Base-by-base conservation (phyloP, 208 protist genomes). In the Crithidia fasciculata region DNA sequence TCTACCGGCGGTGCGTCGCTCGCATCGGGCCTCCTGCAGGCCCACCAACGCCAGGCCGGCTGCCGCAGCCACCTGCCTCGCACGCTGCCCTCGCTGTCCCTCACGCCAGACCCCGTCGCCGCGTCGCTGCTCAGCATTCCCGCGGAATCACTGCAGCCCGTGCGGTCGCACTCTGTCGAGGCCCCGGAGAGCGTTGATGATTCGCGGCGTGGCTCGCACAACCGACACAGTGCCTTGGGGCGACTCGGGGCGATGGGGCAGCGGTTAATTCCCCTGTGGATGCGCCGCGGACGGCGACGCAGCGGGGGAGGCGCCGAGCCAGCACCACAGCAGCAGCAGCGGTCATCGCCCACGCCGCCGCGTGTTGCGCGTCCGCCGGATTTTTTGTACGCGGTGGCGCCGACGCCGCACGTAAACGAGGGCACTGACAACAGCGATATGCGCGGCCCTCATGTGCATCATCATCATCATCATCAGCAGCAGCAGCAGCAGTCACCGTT, bases 31-130 rank as follows among this genome's bases (percentile, higher is more conserved):
- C 62, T 39, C 40, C 60, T 72, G 39, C 73, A 72, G 53, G 41
- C 10, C 15, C 73, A 69, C 19, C 73, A 72, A 52, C 66, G 60
- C 41, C 73, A 72, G 59, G 45, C 66, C 41, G 73, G 66, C 19
- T 72, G 40, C 8, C 73, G 73, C 66, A 78, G 66, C 19, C 16
- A 58, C 58, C 53, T 78, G 28, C 66, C 73, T 3, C 73, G 73
- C 44, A 62, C 66, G 8, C n/a, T 78, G 57, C 41, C 64, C 19
- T 70, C 60, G 13, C 53, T 49, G 0, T 12, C 43, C 4, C 36
- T 68, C 43, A 72, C 73, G 16, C 73, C 53, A 16, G 65, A 72
- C 28, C 50, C 73, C 3, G 36, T 62, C 8, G 13, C 43, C 2
- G 13, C 40, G 16, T 19, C 36, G 43, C 9, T n/a, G 58, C 41